Evolutionary conservation across 2,329 filamentous ascomycete genomes (phyloP), one percentile per base, ranked within the genome.

Genomic region (Septoria petroselini): DNA sequence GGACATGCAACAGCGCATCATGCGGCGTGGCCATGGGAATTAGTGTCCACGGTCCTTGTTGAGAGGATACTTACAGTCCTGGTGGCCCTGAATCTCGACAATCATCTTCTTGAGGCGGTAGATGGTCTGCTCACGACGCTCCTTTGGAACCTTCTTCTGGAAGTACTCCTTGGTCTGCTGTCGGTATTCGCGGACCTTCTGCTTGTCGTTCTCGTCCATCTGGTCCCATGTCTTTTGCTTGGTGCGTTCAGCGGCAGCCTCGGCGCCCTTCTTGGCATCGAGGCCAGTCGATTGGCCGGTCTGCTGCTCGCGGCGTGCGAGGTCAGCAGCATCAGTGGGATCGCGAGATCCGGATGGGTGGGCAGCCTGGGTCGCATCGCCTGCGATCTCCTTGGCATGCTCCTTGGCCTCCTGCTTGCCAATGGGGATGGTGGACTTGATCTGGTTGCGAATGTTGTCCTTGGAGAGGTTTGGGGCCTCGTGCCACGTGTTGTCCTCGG

Each of bases 51-150:
- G 35, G 29, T 12, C 14, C 6, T 42, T 8, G 27, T 39, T 11
- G 17, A 14, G 9, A 29, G 18, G 14, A 23, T 19, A 72, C 78
- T 68, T 71, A 83, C 80, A 98, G 64, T 98, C 91, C 51, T 88
- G 82, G 66, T 97, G 93, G 49, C 91, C 88, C 73, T 98, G 93
- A 62, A 95, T 90, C 72, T 98, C 93, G 38, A 96, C 83, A 31
- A 98, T 75, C 86, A 97, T 95, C 82, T 97, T 97, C 83, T 91
- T 98, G 59, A 98, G 73, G 30, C 93, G 87, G 80, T 84, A 95
- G 62, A 96, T 84, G 48, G 84, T 85, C 76, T 95, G 90, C 6
- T 97, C 90, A 53, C 91, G 89, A 53, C 93, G 89, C 70, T 97
- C 91, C 71, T 91, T 75, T 1, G 93, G 91, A 71, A 98, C 79